Percentiles rank a stretch among this genome's conserved stretches.
phyloP scores from a whole-genome alignment of 208 protist species.

The Crithidia brevicula region DNA sequence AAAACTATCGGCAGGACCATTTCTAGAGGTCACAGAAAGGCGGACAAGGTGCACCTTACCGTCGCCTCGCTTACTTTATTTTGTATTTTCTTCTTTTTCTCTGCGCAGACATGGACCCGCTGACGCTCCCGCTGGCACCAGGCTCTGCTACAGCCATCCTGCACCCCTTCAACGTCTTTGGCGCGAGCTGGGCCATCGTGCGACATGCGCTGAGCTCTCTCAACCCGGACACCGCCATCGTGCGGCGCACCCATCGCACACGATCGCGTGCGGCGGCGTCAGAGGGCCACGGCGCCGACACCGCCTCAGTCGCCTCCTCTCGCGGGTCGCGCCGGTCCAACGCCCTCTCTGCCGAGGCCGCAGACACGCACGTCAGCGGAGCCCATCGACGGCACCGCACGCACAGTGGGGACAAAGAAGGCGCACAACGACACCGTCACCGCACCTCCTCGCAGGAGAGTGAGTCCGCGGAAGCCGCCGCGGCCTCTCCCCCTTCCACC shows the following conservation, averaged over 20 bases:
- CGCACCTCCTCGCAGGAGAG: slow-evolving; percentile 17
- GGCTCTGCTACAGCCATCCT: slow-evolving; percentile 40
- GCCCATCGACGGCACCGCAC: slow-evolving; percentile 19
- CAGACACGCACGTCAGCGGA: neutral
- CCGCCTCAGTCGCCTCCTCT: slow-evolving; percentile 33
- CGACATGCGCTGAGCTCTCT: slow-evolving; percentile 53
- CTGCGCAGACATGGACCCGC: slow-evolving; percentile 2
- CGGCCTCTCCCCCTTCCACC: neutral
- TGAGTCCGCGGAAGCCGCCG: neutral
- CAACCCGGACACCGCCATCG: slow-evolving; percentile 63
- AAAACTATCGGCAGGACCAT: too few relatives aligned
- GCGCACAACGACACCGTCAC: slow-evolving; percentile 6
- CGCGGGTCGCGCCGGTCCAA: slow-evolving; percentile 20
- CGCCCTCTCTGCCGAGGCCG: neutral
- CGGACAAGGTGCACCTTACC: too few relatives aligned
- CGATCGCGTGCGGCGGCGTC: slow-evolving; percentile 3
- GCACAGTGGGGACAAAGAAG: slow-evolving; percentile 1
- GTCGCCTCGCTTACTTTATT: neutral
- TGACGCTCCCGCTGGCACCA: slow-evolving; percentile 28
- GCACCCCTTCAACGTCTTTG: slow-evolving; percentile 62
- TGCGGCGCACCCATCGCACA: slow-evolving; percentile 41
- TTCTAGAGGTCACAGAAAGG: too few relatives aligned
- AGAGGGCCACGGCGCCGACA: slow-evolving; percentile 4
- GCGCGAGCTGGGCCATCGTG: slow-evolving; percentile 40
- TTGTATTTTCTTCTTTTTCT: neutral